A percentile compares a stretch with the other conserved stretches of the same genome.
Evolutionary conservation across 352 stramenopile genomes (phyloP).

Genomic region (Thalassiosira livingstoniorum): DNA sequence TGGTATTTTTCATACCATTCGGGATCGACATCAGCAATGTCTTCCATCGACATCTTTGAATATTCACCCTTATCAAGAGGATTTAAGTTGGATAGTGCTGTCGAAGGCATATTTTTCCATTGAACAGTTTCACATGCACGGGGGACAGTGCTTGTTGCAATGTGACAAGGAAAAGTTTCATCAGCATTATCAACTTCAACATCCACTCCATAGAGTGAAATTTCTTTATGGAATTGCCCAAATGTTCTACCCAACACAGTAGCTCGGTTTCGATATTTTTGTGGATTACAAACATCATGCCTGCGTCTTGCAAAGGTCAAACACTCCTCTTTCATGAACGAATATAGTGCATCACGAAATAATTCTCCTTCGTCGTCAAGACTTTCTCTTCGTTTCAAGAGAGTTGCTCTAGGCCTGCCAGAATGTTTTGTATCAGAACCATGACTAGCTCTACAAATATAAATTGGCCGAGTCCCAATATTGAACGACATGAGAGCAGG

Average conservation of each 20-base stretch:
- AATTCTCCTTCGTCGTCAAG: constrained; percentile 64
- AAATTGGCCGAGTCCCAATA: constrained; percentile 83
- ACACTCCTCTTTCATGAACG: constrained; percentile 74
- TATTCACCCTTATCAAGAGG: constrained; percentile 86
- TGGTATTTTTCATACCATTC: constrained; percentile 74
- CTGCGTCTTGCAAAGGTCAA: constrained; percentile 67
- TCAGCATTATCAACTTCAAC: constrained; percentile 37
- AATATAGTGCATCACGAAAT: constrained; percentile 75
- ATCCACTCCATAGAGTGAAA: constrained; percentile 15
- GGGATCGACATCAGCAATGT: constrained; percentile 71
- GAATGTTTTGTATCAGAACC: no score
- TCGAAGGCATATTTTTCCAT: constrained; percentile 63
- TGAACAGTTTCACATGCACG: constrained; percentile 73
- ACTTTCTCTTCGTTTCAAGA: constrained; percentile 60
- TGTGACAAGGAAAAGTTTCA: constrained; percentile 58
- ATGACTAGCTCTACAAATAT: constrained; percentile 76
- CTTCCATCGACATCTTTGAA: constrained; percentile 76
- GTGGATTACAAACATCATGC: no score
- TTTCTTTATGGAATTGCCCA: no score
- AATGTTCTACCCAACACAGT: no score
- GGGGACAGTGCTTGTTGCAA: constrained; percentile 80
- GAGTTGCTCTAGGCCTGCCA: background rate
- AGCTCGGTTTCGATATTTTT: no score
- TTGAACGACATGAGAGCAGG: constrained; percentile 86
- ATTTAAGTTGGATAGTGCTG: constrained; percentile 84